Evolutionary conservation across 331 rosid genomes (phyloP).

Genomic region (Rhamnella rubrinervis): DNA sequence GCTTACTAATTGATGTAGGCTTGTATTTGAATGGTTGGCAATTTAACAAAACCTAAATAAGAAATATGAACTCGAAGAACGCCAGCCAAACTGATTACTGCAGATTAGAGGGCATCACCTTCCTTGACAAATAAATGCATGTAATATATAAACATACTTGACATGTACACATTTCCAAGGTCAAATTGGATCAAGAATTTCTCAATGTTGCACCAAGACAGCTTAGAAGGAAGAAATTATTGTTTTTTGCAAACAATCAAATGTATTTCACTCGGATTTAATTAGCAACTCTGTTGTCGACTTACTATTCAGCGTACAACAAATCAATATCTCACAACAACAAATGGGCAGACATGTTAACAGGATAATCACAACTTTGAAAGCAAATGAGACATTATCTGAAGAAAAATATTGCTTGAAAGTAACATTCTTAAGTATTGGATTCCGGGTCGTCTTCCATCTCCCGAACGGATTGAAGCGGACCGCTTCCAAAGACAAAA

Average conservation of each 20-base stretch:
- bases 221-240: too few relatives aligned
- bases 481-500: slow-evolving; percentile 39
- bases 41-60: too few relatives aligned
- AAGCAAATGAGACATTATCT: slow-evolving; percentile 11
- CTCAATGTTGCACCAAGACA: too few relatives aligned
- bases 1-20: too few relatives aligned
- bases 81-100: too few relatives aligned
- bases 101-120: too few relatives aligned
- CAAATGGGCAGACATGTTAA: slow-evolving; percentile 17
- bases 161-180: too few relatives aligned
- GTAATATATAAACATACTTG: too few relatives aligned
- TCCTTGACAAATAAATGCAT: too few relatives aligned
- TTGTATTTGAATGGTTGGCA: too few relatives aligned
- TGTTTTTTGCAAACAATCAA: not conserved
- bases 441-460: slow-evolving; percentile 47
- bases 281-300: slow-evolving; percentile 13
- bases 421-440: slow-evolving; percentile 16
- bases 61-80: too few relatives aligned
- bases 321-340: slow-evolving; percentile 23
- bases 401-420: not conserved
- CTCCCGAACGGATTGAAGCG: slow-evolving; percentile 46
- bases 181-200: too few relatives aligned
- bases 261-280: not conserved
- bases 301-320: slow-evolving; percentile 26
- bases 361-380: slow-evolving; percentile 23